Evolutionary conservation across 805 yeast genomes (phyloP), one percentile per base, ranked within the genome.

Genomic region (Kodamaea sagamina): DNA sequence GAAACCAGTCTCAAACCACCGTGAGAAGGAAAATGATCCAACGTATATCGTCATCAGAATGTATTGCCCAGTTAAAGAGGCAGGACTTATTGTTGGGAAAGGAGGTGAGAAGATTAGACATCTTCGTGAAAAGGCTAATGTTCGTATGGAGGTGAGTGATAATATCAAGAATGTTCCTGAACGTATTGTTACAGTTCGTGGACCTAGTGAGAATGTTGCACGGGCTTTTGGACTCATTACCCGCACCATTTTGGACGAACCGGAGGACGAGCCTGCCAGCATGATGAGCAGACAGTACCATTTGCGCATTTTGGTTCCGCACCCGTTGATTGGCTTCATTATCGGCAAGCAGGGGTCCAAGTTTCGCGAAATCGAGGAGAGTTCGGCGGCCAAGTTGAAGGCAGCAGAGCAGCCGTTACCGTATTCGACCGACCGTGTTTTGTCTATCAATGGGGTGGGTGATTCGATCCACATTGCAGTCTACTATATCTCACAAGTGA

Each of bases 391-490:
- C 2, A 74, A 78, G 44, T 71, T 89, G 43, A 77, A 74, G 51
- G 93, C 95, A 2, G 86, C 84, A 17, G 88, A 84, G 32, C 78
- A 79, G 36, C 77, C 82, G 11, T 65, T 89, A 50, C 86, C 93
- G 1, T 77, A 76, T 47, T 84, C 92, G 0, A 86, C 89, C 11
- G 96, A 89, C 59, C 73, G 95, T 46, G 71, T 85, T 15, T 67
- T 89, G 37, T 72, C 81, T 17, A 75, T 88, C 6, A 69, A 75
- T 4, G 96, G 96, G 5, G 92, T 86, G 10, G 89, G 89, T 1
- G 95, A 88, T 65, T 89, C 96, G 1, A 78, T 89, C 32, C 95
- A 86, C 57, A 86, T 87, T 52, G 96, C 96, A 7, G 71, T 82
- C 0, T 86, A 83, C 62, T 84, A 83, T 58, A 74, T 86, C 43